Percentiles rank a stretch among this genome's conserved stretches.
phyloP scores from a whole-genome alignment of 2,329 filamentous ascomycete genomes.

The Nemania abortiva region DNA sequence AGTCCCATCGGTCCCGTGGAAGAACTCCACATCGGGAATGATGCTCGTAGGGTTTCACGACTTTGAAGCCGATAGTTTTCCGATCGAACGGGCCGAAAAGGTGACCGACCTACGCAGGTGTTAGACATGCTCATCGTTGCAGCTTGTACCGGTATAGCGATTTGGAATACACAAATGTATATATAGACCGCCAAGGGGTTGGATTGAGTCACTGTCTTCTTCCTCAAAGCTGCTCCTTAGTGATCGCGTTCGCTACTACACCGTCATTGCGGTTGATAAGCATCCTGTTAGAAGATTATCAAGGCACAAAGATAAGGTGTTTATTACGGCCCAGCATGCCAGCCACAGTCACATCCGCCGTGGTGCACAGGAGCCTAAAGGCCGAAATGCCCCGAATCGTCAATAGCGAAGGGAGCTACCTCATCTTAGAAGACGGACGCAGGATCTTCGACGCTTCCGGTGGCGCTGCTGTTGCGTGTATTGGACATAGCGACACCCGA shows the following conservation, averaged over 20 bases:
- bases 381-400: constrained; percentile 52
- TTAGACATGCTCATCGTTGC: neutral
- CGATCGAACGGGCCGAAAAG: constrained; percentile 13
- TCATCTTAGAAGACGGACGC: constrained; percentile 57
- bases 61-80: constrained; percentile 17
- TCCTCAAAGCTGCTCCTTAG: neutral
- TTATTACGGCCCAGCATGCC: constrained; percentile 22
- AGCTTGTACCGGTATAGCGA: neutral
- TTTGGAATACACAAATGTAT: neutral
- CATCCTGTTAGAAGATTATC: neutral
- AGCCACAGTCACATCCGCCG: constrained; percentile 49
- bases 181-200: neutral
- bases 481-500: constrained; percentile 59
- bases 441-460: constrained; percentile 60
- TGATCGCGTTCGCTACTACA: neutral
- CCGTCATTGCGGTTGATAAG: neutral
- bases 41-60: constrained; percentile 10
- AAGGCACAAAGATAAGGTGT: neutral
- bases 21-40: constrained; percentile 30
- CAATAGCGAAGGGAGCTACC: constrained; percentile 54
- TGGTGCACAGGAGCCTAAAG: constrained; percentile 55
- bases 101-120: constrained; percentile 1
- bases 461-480: constrained; percentile 61
- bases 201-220: neutral
- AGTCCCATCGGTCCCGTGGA: constrained; percentile 1